Base-by-base conservation (phyloP, 345 rosid genomes). In the Clausena lansium region DNA sequence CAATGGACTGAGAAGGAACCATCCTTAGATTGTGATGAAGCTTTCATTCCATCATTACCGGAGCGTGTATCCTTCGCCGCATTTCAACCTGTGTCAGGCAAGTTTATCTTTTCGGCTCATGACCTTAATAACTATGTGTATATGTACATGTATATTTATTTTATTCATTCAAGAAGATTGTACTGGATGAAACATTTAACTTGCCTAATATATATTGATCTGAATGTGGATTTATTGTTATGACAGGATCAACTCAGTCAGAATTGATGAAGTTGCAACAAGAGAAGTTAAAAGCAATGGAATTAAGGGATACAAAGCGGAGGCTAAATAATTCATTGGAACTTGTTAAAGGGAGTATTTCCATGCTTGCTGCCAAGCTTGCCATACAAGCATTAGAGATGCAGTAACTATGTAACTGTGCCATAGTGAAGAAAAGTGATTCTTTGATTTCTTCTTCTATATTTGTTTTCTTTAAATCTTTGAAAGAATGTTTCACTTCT, bases 1-100 rank as follows among this genome's bases (percentile, higher is more conserved):
- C 77, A 36, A 30, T 90, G 96, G 96, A 92, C 92, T 47, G 90
- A 90, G 72, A 89, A 81, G 77, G 85, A 86, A 41, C 88, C 74
- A 30, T 79, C 86, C 14, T 55, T 82, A 38, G 92, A 82, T 54
- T 88, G 86, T 73, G 89, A 90, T 20, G 85, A 84, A 79, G 84
- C 85, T 67, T 91, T 90, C 82, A 38, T 89, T 73, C 96, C 93
- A 50, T 81, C 92, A 50, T 79, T 80, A 36, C 89, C 85, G 3
- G 98, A 93, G 68, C 90, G 92, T 27, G 69, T 93, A 59, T 90
- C 96, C 19, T 93, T 93, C 33, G 85, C 90, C 20, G 91, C 94
- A 13, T 78, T 90, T 54, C 96, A 91, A 84, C 92, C 92, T 0
- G 81, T 91, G 54, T 83, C 92, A 66, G 92, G 96, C 86, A 85